Evolutionary conservation across 352 stramenopile species (phyloP).

Genomic region (Globisporangium echinulatum): DNA sequence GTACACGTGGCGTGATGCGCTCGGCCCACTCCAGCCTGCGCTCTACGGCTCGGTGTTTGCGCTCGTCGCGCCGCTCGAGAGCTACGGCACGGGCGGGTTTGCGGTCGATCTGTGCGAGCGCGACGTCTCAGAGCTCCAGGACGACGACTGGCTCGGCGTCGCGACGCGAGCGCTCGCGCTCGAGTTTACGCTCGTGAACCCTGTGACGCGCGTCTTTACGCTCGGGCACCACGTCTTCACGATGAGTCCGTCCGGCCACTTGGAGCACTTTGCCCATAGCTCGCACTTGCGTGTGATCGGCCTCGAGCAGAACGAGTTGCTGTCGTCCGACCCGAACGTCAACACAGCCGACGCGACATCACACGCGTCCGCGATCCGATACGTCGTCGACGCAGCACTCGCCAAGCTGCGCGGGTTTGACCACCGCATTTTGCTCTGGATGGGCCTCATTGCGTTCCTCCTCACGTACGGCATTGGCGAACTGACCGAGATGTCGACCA

Average conservation of each 20-base stretch:
- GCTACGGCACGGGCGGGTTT: conserved; percentile 67
- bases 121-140: conserved; percentile 51
- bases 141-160: conserved; percentile 70
- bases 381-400: conserved; percentile 2
- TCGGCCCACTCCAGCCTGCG: conserved; percentile 49
- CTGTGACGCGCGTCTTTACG: conserved; percentile 85
- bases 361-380: no score
- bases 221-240: conserved; percentile 81
- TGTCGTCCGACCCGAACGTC: not conserved
- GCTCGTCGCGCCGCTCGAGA: conserved; percentile 30
- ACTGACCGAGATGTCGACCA: conserved; percentile 67
- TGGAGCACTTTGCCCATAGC: conserved; percentile 78
- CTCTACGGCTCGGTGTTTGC: conserved; percentile 52
- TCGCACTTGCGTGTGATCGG: conserved; percentile 77
- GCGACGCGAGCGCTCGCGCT: conserved; percentile 77
- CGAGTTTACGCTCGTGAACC: conserved; percentile 85
- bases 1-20: conserved; percentile 63
- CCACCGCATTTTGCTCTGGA: conserved; percentile 58
- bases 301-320: conserved; percentile 48
- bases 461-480: conserved; percentile 79
- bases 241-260: conserved; percentile 71
- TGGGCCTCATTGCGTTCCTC: conserved; percentile 64
- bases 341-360: no score
- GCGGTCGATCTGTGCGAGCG: conserved; percentile 66
- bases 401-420: conserved; percentile 36